Evolutionary conservation across 192 early-diverging fungal genomes (phyloP), one percentile per base, ranked within the genome.

Genomic region (Backusella liffmaniae): DNA sequence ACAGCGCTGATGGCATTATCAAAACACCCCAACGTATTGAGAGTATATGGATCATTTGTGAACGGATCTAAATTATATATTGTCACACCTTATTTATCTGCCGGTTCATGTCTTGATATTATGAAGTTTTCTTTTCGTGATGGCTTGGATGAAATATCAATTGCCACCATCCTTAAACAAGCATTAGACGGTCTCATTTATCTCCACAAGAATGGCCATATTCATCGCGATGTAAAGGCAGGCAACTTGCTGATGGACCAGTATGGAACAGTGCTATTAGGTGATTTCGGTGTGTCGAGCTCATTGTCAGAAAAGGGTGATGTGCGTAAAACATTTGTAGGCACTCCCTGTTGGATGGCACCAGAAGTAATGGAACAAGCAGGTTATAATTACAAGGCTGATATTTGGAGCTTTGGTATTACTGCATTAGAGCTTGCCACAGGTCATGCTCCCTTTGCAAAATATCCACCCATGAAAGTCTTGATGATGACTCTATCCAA

Each of bases 361-460:
- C 88, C 94, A 7, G 88, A 96, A 75, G 94, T 96, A 35, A 96
- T 96, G 95, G 92, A 96, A 70, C 95, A 96, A 75, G 88, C 89
- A n/a, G 93, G 92, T 3, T 96, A 96, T 81, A 91, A 95, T 80
- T 94, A 91, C 78, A 94, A 94, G 76, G 95, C 95, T 1, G 95
- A 96, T 75, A 95, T 96, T 70, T 96, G 95, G 95, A 91, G 90
- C 67, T 95, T 96, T 85, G 95, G 95, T 36, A 96, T 96, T 65
- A 96, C 95, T 8, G 88, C 93, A 0, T 80, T 96, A 59, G 95
- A 96, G 77, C 79, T 96, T 21, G 93, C 95, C 4, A 94, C 92
- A 15, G 95, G 95, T 8, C 92, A 94, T 77, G 95, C 95, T 26
- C 95, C 95, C 12, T 94, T 94, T 76, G 94, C 95, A 18, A 95